Conservation (phyloP, 2,329 filamentous ascomycete genomes). For the Alternaria gansuensis region DNA sequence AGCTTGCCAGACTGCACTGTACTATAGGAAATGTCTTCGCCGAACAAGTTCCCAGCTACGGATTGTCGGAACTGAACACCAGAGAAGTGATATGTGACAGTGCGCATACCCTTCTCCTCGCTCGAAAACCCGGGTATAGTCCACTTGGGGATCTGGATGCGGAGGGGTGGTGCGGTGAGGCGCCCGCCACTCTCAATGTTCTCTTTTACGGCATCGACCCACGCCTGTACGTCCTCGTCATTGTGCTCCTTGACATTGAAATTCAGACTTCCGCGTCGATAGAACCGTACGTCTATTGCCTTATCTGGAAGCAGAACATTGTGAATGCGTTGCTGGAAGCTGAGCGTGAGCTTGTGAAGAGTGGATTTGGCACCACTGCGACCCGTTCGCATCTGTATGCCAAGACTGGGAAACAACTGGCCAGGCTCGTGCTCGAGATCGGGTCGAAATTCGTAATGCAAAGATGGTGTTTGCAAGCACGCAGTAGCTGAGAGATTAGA, state of each 20-base stretch:
- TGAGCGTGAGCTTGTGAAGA: slow-evolving; percentile 35
- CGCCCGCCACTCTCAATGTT: slow-evolving; percentile 43
- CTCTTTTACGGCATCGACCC: slow-evolving; percentile 28
- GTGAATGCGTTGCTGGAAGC: slow-evolving; percentile 34
- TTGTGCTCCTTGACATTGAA: slow-evolving; percentile 19
- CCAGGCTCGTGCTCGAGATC: slow-evolving; percentile 24
- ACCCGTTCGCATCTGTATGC: slow-evolving; percentile 35
- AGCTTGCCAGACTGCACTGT: slow-evolving; percentile 43
- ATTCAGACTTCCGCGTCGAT: slow-evolving; percentile 25
- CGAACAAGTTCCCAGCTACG: slow-evolving; percentile 27
- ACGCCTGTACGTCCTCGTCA: slow-evolving; percentile 28
- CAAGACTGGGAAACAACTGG: slow-evolving; percentile 37
- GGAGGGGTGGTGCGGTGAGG: slow-evolving; percentile 42
- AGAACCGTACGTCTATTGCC: slow-evolving; percentile 44
- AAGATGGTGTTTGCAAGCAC: slow-evolving; percentile 21
- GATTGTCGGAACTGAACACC: slow-evolving; percentile 43
- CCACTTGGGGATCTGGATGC: slow-evolving; percentile 44
- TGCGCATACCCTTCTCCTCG: slow-evolving; percentile 17
- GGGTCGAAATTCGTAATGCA: slow-evolving; percentile 41
- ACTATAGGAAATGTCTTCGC: slow-evolving; percentile 26
- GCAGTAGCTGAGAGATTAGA: slow-evolving; percentile 19
- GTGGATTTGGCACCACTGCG: slow-evolving; percentile 19
- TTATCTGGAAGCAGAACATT: slow-evolving; percentile 46
- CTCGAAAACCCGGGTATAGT: slow-evolving; percentile 30
- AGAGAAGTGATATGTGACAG: slow-evolving; percentile 42